These are phyloP conservation scores for Chlamydomonas eustigma DNA, from an alignment of 139 green algal genomes.

Conservation along the genomic window DNA sequence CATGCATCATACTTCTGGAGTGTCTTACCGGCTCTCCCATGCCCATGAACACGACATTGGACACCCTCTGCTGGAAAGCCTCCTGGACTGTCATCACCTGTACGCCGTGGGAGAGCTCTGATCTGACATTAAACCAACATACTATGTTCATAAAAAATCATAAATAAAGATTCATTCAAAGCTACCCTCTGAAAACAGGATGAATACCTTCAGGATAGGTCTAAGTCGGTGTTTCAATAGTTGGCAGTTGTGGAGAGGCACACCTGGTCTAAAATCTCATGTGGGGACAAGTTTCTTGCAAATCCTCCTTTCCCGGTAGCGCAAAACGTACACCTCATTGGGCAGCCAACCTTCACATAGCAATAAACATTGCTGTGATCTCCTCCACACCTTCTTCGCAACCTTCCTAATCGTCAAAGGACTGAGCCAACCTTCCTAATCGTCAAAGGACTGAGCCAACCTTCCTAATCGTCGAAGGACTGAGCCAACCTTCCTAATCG, in stretches of 20 bases:
- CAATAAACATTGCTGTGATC: too few relatives aligned
- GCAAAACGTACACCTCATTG: constrained; percentile 97
- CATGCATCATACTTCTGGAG: too few relatives aligned
- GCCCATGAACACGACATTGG: constrained; percentile 92
- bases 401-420: too few relatives aligned
- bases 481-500: too few relatives aligned
- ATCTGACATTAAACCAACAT: neutral
- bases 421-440: too few relatives aligned
- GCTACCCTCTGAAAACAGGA: neutral
- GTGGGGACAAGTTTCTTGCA: constrained; percentile 80
- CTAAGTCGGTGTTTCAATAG: neutral
- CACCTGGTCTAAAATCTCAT: constrained; percentile 95
- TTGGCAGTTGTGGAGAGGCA: constrained; percentile 17
- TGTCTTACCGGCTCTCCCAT: constrained; percentile 83
- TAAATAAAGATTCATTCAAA: neutral
- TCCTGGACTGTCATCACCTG: constrained; percentile 42
- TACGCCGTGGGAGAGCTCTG: neutral
- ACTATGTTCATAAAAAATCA: neutral
- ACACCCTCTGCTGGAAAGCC: constrained; percentile 64
- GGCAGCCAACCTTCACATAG: constrained; percentile 83
- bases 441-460: too few relatives aligned
- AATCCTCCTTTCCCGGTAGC: constrained; percentile 97
- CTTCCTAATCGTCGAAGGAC: too few relatives aligned
- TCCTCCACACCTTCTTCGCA: neutral
- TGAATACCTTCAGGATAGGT: neutral